phyloP scores from a whole-genome alignment of 1,284 basidiomycete species.

The Heterobasidion annosum region DNA sequence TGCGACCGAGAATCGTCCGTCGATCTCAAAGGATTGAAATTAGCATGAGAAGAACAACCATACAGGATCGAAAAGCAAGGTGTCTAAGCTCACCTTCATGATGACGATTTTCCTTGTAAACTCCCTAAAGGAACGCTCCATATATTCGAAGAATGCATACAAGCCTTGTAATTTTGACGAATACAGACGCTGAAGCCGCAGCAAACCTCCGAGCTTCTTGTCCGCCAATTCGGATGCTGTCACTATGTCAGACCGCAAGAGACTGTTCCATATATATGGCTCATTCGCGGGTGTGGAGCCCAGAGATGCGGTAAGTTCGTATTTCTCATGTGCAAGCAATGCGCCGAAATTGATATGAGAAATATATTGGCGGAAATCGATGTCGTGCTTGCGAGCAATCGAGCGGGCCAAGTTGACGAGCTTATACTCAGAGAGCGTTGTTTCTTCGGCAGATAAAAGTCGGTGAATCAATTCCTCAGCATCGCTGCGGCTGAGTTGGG shows the following conservation, averaged over 20 bases:
- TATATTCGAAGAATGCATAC: slow-evolving; percentile 51
- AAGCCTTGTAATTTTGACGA: slow-evolving; percentile 43
- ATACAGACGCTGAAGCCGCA: slow-evolving; percentile 52
- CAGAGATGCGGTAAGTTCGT: slow-evolving; percentile 34
- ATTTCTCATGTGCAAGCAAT: slow-evolving; percentile 40
- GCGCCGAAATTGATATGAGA: slow-evolving; percentile 46
- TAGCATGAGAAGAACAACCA: not conserved
- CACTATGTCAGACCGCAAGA: slow-evolving; percentile 50
- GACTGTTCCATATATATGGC: slow-evolving; percentile 49
- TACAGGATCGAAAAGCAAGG: not conserved
- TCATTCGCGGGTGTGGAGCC: slow-evolving; percentile 28
- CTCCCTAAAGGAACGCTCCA: slow-evolving; percentile 42
- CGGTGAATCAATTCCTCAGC: slow-evolving; percentile 30
- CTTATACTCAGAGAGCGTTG: slow-evolving; percentile 49
- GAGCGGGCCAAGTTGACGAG: slow-evolving; percentile 39
- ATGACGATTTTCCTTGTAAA: slow-evolving; percentile 49
- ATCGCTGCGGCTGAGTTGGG: slow-evolving; percentile 17
- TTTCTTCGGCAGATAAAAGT: slow-evolving; percentile 38
- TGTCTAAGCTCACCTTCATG: slow-evolving; percentile 33
- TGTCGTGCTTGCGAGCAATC: slow-evolving; percentile 31
- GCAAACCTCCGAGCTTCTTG: slow-evolving; percentile 37
- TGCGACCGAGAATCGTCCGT: slow-evolving; percentile 49
- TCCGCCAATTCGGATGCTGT: slow-evolving; percentile 38
- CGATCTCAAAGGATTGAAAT: slow-evolving; percentile 30
- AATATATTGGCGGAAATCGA: slow-evolving; percentile 37